Base-by-base conservation (phyloP, 2,329 filamentous ascomycete genomes). In the Beauveria bassiana region DNA sequence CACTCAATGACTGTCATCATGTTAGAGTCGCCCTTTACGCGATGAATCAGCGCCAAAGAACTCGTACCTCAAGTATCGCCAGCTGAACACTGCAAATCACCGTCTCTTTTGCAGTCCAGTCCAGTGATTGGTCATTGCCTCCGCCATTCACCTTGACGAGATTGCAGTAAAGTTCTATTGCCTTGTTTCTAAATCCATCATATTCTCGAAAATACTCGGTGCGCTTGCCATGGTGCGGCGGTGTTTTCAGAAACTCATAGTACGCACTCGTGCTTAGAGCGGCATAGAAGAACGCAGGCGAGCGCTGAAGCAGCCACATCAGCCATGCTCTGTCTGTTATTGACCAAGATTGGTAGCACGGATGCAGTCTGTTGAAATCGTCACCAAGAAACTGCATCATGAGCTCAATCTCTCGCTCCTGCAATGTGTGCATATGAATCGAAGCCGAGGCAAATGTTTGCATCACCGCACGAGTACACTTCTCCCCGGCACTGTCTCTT, bases 251-350 rank as follows among this genome's bases (percentile, higher is more conserved):
- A 18, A 42, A 42, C 34, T 10, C 5, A 4, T 24, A 42, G 43
- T 61, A 61, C 8, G 59, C 59, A 16, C 50, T 61, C 8, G 38
- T 61, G 28, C 59, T 56, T 4, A 61, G 24, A 6, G 51, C 43
- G 9, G 59, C 22, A 20, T 61, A 38, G 9, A 46, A 61, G 16
- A 61, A 61, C 8, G 51, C 50, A 2, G 59, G 51, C 5, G 59
- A 61, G 42, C 59, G 59, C 26, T 38, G 40, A 2, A 61, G n/a
- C 16, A 57, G 31, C 31, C 43, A 38, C 20, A 61, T 12, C 22
- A 61, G 43, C 59, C 51, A 61, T 1, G 26, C 20, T 16, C 40
- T 56, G 16, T 61, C 26, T 7, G 51, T n/a, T 22, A 31, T 14
- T 10, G 59, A 40, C 12, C 16, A 40, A 1, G 28, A 20, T 43